Evolutionary conservation across 192 early-diverging fungal genomes (phyloP), one percentile per base, ranked within the genome.

Genomic region (Backusella macrospora): DNA sequence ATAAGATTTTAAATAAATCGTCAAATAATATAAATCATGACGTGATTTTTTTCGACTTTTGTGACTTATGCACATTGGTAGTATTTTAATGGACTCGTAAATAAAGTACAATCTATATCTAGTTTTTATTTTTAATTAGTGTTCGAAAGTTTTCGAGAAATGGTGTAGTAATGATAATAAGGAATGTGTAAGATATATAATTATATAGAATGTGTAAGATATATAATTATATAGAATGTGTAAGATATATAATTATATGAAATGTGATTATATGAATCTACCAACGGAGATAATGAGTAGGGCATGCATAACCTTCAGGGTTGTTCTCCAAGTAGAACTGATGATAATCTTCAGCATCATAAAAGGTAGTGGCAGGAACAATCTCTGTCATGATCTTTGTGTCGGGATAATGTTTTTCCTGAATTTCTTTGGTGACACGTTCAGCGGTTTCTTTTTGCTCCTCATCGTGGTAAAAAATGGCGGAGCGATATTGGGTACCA

Each of bases 401-500:
- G 5, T 84, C 82, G 43, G 84, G 73, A 45, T 83, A 82, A 45
- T 91, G 84, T 46, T 85, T 80, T 71, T 90, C 81, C 76, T 92
- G 90, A 12, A 87, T 76, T 55, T 88, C 81, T 4, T 72, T 78
- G 65, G 90, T 93, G 71, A 90, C 90, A 18, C 75, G 76, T 72
- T 94, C 87, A 9, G 95, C 95, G 12, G 88, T 83, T 48, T 73
- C 42, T 74, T 88, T 86, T 78, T 98, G 95, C 70, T 92, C 84
- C 5, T 82, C 78, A 23, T 76, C 82, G 79, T 94, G 91, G 77
- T 92, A 94, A 73, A 94, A 94, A 74, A 98, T 95, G 18, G 85
- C 93, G 2, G 91, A 92, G 6, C 96, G 87, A 85, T 98, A 87
- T 84, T 98, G 96, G n/a, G 91, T 88, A 18, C 96, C 95, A 46